These are phyloP conservation scores for Geotrichum bryndzae DNA, from an alignment of 1,139 yeast genomes.

Conservation along the genomic window DNA sequence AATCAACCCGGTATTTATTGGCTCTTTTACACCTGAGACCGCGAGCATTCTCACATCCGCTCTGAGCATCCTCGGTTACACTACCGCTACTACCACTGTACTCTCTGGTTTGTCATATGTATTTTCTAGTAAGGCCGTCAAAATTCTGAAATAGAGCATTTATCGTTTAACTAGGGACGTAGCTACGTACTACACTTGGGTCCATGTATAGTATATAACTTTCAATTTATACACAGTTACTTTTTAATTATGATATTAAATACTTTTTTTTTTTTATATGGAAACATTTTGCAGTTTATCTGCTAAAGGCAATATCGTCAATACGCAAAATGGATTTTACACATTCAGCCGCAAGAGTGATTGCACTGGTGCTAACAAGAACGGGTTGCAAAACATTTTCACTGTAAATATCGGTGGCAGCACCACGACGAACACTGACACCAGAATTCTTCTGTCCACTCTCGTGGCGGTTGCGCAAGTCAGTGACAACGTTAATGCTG, in stretches of 20 bases:
- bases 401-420: conserved; percentile 83
- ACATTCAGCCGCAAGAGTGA: conserved; percentile 90
- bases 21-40: conserved; percentile 23
- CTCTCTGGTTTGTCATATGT: conserved; percentile 75
- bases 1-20: conserved; percentile 50
- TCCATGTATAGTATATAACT: neutral
- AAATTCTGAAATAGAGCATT: conserved; percentile 32
- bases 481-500: conserved; percentile 92
- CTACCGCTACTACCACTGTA: conserved; percentile 73
- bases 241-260: neutral
- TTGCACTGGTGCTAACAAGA: conserved; percentile 87
- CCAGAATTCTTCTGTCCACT: conserved; percentile 93
- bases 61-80: conserved; percentile 25
- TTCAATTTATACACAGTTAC: neutral
- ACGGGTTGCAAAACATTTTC: conserved; percentile 97
- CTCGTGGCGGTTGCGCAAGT: conserved; percentile 86
- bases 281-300: conserved; percentile 36
- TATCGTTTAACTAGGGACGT: neutral
- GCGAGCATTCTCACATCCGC: conserved; percentile 18
- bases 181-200: neutral
- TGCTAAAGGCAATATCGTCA: conserved; percentile 85
- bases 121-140: conserved; percentile 62
- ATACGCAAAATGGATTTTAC: conserved; percentile 93
- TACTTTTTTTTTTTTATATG: neutral
- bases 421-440: conserved; percentile 87